Percentiles rank a stretch among this genome's conserved stretches.
phyloP scores from a whole-genome alignment of 306 rosid species.

The Acacia confusa region DNA sequence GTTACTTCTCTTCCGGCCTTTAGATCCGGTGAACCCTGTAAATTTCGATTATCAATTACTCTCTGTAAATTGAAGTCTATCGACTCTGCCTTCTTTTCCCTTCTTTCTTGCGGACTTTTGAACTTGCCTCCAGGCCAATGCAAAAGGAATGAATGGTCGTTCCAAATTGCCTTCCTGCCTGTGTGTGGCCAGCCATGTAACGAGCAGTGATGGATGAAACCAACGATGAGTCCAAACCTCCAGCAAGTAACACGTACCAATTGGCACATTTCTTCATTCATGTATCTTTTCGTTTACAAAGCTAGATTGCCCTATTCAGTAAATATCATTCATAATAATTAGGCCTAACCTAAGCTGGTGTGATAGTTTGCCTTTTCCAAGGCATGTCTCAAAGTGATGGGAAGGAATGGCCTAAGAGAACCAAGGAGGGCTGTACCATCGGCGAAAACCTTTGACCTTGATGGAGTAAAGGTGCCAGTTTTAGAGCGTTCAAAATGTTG shows the following conservation, averaged over 20 bases:
- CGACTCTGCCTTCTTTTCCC: background rate
- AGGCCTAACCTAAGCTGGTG: background rate
- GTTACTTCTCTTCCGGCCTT: constrained; percentile 95
- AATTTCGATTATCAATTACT: background rate
- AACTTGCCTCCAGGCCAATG: constrained; percentile 75
- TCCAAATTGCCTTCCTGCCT: constrained; percentile 87
- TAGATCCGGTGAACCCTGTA: constrained; percentile 87
- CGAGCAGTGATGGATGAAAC: constrained; percentile 94
- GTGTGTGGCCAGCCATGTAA: constrained; percentile 59
- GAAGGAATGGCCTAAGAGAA: constrained; percentile 82
- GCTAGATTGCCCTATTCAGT: background rate
- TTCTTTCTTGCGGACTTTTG: background rate
- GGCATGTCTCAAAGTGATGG: constrained; percentile 64
- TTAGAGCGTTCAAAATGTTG: constrained; percentile 82
- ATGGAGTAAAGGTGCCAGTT: constrained; percentile 91
- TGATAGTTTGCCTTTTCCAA: constrained; percentile 61
- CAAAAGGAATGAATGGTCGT: constrained; percentile 87
- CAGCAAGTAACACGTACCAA: constrained; percentile 89
- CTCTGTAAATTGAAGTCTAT: background rate
- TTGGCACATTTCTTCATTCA: constrained; percentile 62
- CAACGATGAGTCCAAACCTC: constrained; percentile 87
- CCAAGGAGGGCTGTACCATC: constrained; percentile 94
- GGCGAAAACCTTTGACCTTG: constrained; percentile 58
- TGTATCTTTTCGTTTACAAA: background rate
- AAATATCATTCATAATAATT: too few species aligned